Evolutionary conservation across 139 green algal species (phyloP).

Genomic region (Asterochloris sp.): DNA sequence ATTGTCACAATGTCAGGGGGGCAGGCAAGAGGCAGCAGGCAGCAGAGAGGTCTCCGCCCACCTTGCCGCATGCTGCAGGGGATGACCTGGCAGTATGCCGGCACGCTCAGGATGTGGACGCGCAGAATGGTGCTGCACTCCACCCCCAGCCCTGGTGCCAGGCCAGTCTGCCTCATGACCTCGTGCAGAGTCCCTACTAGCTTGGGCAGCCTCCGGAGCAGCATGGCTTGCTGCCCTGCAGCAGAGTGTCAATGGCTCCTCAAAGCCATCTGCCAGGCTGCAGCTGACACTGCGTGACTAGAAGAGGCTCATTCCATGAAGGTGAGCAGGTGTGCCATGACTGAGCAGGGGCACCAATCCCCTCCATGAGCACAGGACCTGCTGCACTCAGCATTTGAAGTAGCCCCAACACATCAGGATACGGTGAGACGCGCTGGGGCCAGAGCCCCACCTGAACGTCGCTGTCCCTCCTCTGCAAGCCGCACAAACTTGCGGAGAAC

Average conservation of each 20-base stretch:
- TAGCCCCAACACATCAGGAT: not conserved
- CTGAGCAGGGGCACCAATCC: not conserved
- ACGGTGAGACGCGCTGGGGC: not conserved
- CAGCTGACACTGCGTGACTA: not conserved
- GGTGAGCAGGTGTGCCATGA: not conserved
- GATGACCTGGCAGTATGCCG: slow-evolving; percentile 28
- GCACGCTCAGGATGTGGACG: slow-evolving; percentile 26
- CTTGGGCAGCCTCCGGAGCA: slow-evolving; percentile 22
- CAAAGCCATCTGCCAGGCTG: not conserved
- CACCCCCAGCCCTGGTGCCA: slow-evolving; percentile 23
- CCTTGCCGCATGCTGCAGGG: slow-evolving; percentile 21
- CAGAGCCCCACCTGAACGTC: slow-evolving; percentile 19
- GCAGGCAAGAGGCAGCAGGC: not conserved
- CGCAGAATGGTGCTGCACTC: slow-evolving; percentile 40
- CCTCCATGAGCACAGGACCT: not conserved
- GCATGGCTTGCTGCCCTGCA: slow-evolving; percentile 27
- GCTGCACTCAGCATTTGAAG: not conserved
- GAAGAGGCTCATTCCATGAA: not conserved
- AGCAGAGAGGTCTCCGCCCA: not conserved
- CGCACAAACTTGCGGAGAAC: slow-evolving; percentile 29
- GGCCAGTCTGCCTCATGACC: slow-evolving; percentile 15
- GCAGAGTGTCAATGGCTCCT: not conserved
- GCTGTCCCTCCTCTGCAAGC: slow-evolving; percentile 36
- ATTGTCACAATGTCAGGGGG: not conserved
- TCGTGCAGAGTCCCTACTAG: slow-evolving; percentile 40